These are phyloP conservation scores for Cornus kousa DNA, from an alignment of 148 eudicot species.

Conservation along the genomic window DNA sequence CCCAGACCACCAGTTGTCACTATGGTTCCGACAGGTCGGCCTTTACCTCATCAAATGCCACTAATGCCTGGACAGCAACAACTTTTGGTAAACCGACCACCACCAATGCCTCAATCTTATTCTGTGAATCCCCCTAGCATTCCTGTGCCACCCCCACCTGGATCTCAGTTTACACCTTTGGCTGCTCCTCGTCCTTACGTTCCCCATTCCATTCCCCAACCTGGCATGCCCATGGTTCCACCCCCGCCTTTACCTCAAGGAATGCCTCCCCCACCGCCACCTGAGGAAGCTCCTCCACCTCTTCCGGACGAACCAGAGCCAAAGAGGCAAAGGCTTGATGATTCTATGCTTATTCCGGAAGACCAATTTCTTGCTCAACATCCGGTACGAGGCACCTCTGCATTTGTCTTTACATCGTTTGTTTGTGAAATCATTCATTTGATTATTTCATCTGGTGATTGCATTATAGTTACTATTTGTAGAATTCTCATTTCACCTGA, in stretches of 20 bases:
- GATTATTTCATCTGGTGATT: neutral
- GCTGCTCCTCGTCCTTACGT: conserved; percentile 51
- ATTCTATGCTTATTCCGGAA: conserved; percentile 66
- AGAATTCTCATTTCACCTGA: neutral
- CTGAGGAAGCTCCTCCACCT: conserved; percentile 82
- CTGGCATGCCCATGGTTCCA: conserved; percentile 60
- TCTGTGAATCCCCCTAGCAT: conserved; percentile 31
- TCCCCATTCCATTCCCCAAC: conserved; percentile 42
- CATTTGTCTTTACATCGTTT: neutral
- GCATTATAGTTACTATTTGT: neutral
- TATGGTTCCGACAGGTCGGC: conserved; percentile 41
- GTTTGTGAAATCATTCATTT: no score
- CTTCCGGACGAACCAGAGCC: conserved; percentile 90
- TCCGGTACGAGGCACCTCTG: conserved; percentile 38
- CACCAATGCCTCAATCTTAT: conserved; percentile 42
- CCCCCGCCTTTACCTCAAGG: conserved; percentile 72
- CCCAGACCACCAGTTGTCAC: conserved; percentile 45
- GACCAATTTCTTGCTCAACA: conserved; percentile 80
- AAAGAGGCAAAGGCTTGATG: conserved; percentile 77
- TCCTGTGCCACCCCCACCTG: conserved; percentile 61
- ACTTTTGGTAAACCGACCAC: conserved; percentile 64
- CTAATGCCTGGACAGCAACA: conserved; percentile 63
- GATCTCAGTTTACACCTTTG: conserved; percentile 64
- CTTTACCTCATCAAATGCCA: conserved; percentile 64
- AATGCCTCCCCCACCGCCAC: conserved; percentile 77